Evolutionary conservation across 2,329 filamentous ascomycete species (phyloP).

Genomic region (Penicillium sclerotigenum): DNA sequence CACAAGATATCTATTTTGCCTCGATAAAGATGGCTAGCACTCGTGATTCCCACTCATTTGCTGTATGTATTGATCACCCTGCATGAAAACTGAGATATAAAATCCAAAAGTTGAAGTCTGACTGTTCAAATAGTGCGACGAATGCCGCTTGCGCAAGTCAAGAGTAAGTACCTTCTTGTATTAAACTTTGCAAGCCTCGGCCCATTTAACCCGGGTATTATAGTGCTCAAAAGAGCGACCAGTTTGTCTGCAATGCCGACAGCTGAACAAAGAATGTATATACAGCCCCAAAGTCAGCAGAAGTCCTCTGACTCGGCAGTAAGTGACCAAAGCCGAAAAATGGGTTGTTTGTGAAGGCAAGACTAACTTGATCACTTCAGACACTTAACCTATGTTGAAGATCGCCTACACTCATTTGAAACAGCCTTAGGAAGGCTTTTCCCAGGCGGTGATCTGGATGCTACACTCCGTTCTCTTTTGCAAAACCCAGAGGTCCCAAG

Average conservation of each 20-base stretch:
- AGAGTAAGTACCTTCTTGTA: conserved; percentile 27
- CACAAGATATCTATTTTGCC: conserved; percentile 21
- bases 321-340: conserved; percentile 12
- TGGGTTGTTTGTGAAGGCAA: conserved; percentile 1
- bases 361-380: conserved; percentile 23
- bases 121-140: conserved; percentile 33
- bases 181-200: background rate
- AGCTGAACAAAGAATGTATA: conserved; percentile 41
- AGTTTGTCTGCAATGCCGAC: conserved; percentile 39
- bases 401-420: conserved; percentile 40
- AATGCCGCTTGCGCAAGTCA: conserved; percentile 41
- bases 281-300: conserved; percentile 44
- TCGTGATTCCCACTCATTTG: conserved; percentile 42
- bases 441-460: conserved; percentile 40
- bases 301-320: conserved; percentile 44
- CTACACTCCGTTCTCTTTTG: conserved; percentile 37
- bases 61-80: conserved; percentile 29
- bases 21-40: conserved; percentile 39
- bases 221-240: conserved; percentile 45
- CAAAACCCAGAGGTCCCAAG: conserved; percentile 36
- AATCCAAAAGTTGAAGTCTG: background rate
- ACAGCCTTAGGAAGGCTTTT: conserved; percentile 39
- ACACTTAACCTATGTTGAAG: conserved; percentile 42
- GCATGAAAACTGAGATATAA: conserved; percentile 4
- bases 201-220: conserved; percentile 2